phyloP scores from a whole-genome alignment of 352 stramenopile species.

The Elongisporangium undulatum region DNA sequence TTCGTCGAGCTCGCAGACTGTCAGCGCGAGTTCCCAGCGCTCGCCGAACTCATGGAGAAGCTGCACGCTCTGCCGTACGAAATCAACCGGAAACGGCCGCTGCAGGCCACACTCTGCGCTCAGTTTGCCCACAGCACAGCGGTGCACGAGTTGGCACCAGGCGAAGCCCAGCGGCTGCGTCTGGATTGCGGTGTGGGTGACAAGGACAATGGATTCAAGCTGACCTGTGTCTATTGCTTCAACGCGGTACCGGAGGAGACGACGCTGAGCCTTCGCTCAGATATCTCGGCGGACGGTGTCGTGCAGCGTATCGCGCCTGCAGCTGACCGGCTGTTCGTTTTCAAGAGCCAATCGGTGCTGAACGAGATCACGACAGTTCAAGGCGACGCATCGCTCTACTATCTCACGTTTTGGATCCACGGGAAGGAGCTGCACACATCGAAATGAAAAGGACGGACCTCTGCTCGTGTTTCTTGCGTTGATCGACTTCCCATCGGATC shows the following conservation, averaged over 20 bases:
- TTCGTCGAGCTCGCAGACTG: slow-evolving; percentile 67
- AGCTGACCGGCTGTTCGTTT: slow-evolving; percentile 61
- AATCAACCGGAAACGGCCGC: slow-evolving; percentile 67
- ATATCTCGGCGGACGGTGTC: slow-evolving; percentile 14
- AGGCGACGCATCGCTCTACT: slow-evolving; percentile 32
- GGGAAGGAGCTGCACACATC: slow-evolving; percentile 30
- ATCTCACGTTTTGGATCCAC: slow-evolving; percentile 82
- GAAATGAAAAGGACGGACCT: not conserved
- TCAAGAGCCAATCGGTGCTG: slow-evolving; percentile 59
- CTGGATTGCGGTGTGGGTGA: slow-evolving; percentile 64
- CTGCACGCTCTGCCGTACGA: slow-evolving; percentile 75
- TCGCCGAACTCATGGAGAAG: slow-evolving; percentile 72
- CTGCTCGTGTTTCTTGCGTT: not conserved
- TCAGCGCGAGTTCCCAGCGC: slow-evolving; percentile 48
- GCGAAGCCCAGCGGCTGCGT: slow-evolving; percentile 46
- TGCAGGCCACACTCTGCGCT: slow-evolving; percentile 43
- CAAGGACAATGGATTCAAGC: slow-evolving; percentile 75
- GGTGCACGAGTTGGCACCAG: slow-evolving; percentile 35
- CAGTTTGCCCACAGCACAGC: slow-evolving; percentile 65
- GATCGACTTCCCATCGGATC: not conserved
- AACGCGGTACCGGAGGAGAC: slow-evolving; percentile 17
- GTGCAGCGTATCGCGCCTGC: slow-evolving; percentile 25
- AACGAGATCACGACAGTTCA: slow-evolving; percentile 57
- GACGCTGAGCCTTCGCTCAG: slow-evolving; percentile 32
- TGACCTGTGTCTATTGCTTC: slow-evolving; percentile 75